phyloP scores from a whole-genome alignment of 768 basidiomycete species.

The Lentinula guzmanii region DNA sequence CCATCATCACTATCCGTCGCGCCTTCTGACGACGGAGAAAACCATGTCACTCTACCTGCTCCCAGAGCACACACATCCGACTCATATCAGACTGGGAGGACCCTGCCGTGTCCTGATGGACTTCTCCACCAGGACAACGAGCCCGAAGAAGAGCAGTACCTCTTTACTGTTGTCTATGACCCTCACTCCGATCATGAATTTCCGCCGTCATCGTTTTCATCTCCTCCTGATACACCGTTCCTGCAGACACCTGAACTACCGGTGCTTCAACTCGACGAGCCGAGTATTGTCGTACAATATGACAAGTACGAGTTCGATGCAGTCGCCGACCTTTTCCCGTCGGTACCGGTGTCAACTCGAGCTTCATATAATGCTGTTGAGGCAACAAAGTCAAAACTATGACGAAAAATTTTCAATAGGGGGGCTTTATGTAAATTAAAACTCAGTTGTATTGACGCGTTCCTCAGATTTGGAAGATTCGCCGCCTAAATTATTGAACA shows the following conservation, averaged over 20 bases:
- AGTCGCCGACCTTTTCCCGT: not conserved
- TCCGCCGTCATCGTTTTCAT: not conserved
- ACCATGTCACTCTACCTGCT: too few relatives aligned
- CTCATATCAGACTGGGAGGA: not conserved
- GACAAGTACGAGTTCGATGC: not conserved
- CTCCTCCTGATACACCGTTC: slow-evolving; percentile 3
- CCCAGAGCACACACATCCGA: not conserved
- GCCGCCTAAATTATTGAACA: not conserved
- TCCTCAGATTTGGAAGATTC: not conserved
- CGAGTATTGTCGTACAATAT: not conserved
- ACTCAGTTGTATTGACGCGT: not conserved
- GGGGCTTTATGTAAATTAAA: not conserved
- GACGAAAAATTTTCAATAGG: not conserved
- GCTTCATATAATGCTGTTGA: not conserved
- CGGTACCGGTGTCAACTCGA: not conserved
- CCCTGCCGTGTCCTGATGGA: not conserved
- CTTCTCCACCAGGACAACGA: not conserved
- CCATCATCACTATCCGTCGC: not conserved
- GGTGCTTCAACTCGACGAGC: not conserved
- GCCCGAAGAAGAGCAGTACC: not conserved
- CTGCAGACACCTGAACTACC: not conserved
- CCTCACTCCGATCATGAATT: not conserved
- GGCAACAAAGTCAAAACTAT: not conserved
- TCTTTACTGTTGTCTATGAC: not conserved
- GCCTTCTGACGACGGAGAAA: not conserved